A percentile compares a stretch with the other conserved stretches of the same genome.
phyloP scores from a whole-genome alignment of 2,329 filamentous ascomycete genomes.

The Penicillium janthinellum region DNA sequence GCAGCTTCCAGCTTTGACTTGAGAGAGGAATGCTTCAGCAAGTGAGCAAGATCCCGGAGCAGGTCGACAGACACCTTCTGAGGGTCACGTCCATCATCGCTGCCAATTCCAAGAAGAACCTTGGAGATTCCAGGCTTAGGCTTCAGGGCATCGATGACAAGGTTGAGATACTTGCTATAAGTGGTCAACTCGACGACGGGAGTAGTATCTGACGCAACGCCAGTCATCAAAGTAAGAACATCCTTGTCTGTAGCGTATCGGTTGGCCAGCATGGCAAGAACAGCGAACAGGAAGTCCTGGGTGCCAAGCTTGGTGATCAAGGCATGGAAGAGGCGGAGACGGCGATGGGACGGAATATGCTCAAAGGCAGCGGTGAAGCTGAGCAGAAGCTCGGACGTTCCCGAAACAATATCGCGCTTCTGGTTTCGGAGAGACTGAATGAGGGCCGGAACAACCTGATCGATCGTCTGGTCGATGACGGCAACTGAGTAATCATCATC shows the following conservation, averaged over 20 bases:
- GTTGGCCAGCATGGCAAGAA: conserved; percentile 88
- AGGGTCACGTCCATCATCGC: conserved; percentile 51
- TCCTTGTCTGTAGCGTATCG: conserved; percentile 77
- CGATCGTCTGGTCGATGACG: conserved; percentile 91
- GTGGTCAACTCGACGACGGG: conserved; percentile 74
- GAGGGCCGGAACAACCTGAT: conserved; percentile 88
- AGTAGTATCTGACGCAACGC: conserved; percentile 72
- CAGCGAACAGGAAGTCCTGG: conserved; percentile 82
- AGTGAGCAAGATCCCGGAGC: conserved; percentile 43
- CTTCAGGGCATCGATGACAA: conserved; percentile 74
- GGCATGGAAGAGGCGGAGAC: conserved; percentile 79
- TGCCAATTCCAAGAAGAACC: conserved; percentile 65
- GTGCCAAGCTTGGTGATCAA: conserved; percentile 82
- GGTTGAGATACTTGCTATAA: conserved; percentile 72
- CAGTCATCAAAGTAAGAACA: conserved; percentile 72
- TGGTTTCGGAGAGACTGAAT: conserved; percentile 79
- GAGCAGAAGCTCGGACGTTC: conserved; percentile 84
- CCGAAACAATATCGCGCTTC: conserved; percentile 75
- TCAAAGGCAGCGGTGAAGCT: conserved; percentile 97
- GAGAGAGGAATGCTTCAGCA: conserved; percentile 45
- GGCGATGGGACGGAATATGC: conserved; percentile 86
- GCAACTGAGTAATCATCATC: conserved; percentile 96
- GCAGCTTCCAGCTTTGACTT: conserved; percentile 42
- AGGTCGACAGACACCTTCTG: conserved; percentile 47
- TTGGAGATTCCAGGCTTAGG: conserved; percentile 73